phyloP scores from a whole-genome alignment of 2,329 filamentous ascomycete genomes.

The Botryosphaeria dothidea region DNA sequence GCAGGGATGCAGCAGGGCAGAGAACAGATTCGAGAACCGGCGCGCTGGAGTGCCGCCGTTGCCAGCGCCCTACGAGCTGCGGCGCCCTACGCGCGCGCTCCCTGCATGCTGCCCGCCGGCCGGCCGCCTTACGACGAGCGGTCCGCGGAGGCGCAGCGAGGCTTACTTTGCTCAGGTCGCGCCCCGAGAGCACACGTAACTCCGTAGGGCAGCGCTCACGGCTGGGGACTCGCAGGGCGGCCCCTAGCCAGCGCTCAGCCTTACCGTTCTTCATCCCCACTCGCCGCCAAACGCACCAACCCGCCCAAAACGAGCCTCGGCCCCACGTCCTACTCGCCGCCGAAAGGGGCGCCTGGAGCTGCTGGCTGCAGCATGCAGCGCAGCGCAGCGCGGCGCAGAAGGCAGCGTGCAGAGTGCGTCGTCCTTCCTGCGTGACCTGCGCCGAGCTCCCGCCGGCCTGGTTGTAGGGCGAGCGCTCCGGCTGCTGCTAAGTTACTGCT shows the following conservation, averaged over 20 bases:
- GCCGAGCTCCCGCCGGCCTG: slow-evolving; percentile 8
- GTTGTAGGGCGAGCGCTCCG: not conserved
- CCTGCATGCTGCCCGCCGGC: not conserved
- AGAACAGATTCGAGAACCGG: slow-evolving; percentile 2
- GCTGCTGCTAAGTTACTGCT: not conserved
- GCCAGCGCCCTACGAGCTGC: not conserved
- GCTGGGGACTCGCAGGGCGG: not conserved
- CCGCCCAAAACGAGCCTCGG: slow-evolving; percentile 11
- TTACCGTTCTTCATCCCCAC: slow-evolving; percentile 13
- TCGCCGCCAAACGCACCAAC: slow-evolving; percentile 1
- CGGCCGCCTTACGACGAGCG: not conserved
- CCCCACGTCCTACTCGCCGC: slow-evolving; percentile 6
- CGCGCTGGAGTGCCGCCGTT: not conserved
- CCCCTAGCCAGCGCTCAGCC: slow-evolving; percentile 14
- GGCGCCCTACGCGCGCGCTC: not conserved
- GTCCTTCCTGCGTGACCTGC: not conserved
- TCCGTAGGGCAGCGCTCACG: slow-evolving; percentile 7
- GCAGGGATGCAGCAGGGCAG: not conserved
- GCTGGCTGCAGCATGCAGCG: not conserved
- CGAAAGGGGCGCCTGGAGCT: slow-evolving; percentile 5
- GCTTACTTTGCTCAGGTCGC: slow-evolving; percentile 5
- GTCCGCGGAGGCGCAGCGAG: slow-evolving; percentile 11
- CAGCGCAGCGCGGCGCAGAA: not conserved
- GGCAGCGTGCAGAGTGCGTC: too few species aligned
- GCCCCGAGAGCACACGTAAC: slow-evolving; percentile 9